Evolutionary conservation across 2,329 filamentous ascomycete genomes (phyloP), one percentile per base, ranked within the genome.

Genomic region (Parascedosporium putredinis): DNA sequence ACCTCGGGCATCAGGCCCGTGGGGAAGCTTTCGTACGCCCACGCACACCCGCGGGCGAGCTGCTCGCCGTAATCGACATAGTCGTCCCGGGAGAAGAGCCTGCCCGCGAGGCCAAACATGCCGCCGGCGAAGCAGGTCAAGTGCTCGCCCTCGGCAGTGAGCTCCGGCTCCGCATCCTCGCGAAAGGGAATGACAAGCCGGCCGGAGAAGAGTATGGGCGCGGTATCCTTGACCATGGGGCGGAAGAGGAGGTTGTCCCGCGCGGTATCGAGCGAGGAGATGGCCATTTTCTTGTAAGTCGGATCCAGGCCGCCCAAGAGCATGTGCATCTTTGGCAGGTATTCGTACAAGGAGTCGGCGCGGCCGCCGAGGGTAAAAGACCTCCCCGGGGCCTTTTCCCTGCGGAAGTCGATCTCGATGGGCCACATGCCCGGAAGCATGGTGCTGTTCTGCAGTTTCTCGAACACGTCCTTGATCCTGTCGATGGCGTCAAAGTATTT

Each of bases 101-200:
- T 78, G 1, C 83, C 79, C 1, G 77, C 81, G 31, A 89, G 72
- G 1, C 72, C 84, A 43, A 86, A 81, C 70, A 84, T 81, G 8
- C 83, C 85, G 5, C 84, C 84, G 3, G 77, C 70, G 59, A 86
- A 89, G 63, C 84, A 89, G 3, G 76, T 74, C 2, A 87, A 68
- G 59, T 88, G 85, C 51, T 83, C 54, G 18, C 55, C 48, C 44
- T 57, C 54, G 4, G 57, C 54, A 24, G 87, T 75, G 50, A 84
- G 73, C 6, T 72, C 69, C 8, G 70, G 64, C n/a, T 67, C 67
- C 1, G 76, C 76, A 14, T 33, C n/a, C 5, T 18, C 27, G 3
- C 77, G 77, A 72, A 86, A 81, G 0, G 84, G 86, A 34, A 78
- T 63, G 2, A 74, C 55, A 31, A 78, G 71, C 4, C 72, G 66